Conservation (phyloP, 1,284 basidiomycete species). For the Fomitopsis betulina region DNA sequence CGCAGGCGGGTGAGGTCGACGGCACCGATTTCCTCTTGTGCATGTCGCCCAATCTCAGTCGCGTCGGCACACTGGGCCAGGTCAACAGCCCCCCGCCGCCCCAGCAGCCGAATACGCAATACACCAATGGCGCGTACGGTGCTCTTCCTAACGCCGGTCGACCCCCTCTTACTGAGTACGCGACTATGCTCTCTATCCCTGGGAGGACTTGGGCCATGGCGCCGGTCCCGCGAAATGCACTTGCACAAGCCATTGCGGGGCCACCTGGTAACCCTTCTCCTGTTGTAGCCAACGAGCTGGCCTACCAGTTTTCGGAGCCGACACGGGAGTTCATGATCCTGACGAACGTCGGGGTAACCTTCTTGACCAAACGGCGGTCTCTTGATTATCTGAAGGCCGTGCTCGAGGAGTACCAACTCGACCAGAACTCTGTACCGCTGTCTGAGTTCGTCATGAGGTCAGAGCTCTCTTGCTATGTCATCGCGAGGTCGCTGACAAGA, state of each 20-base stretch:
- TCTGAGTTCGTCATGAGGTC: conserved; percentile 73
- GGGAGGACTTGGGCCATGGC: conserved; percentile 84
- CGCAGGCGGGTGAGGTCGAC: conserved; percentile 69
- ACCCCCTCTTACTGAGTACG: conserved; percentile 69
- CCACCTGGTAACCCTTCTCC: conserved; percentile 43
- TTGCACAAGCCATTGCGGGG: conserved; percentile 24
- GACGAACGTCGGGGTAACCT: conserved; percentile 81
- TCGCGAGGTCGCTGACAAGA: conserved; percentile 5
- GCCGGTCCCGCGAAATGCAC: conserved; percentile 39
- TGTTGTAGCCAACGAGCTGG: conserved; percentile 71
- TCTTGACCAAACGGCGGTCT: conserved; percentile 80
- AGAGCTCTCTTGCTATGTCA: conserved; percentile 9
- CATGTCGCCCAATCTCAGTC: conserved; percentile 72
- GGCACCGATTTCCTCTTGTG: conserved; percentile 75
- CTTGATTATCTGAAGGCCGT: conserved; percentile 78
- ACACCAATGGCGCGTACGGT: conserved; percentile 34
- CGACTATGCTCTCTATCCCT: conserved; percentile 70
- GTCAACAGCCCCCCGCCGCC: conserved; percentile 37
- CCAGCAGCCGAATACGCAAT: conserved; percentile 35
- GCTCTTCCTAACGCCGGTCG: conserved; percentile 40
- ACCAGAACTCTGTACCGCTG: conserved; percentile 64
- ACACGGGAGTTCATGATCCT: conserved; percentile 82
- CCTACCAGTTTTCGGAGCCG: conserved; percentile 70
- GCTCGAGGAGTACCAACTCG: conserved; percentile 66
- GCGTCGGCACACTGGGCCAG: conserved; percentile 61